Base-by-base conservation (phyloP, 768 basidiomycete species). In the Hypholoma fasciculare region DNA sequence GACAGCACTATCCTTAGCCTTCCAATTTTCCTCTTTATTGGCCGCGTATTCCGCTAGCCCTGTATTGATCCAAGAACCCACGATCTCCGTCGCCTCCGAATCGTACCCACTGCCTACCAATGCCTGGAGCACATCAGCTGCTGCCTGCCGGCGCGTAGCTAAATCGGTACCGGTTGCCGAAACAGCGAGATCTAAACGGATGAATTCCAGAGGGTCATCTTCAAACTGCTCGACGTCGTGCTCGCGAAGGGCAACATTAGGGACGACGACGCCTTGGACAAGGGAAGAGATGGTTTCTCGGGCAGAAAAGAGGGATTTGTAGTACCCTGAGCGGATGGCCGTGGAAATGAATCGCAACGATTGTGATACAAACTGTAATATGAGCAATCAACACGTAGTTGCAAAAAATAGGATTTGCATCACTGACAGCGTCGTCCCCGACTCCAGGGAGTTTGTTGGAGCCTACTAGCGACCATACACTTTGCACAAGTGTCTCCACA, bases 141-240 rank as follows among this genome's bases (percentile, higher is more conserved):
- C 96, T 2, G 96, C 91, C 65, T 97, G 94, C 40, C 96, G 80
- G 30, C 95, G 85, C 0, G 96, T 98, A 43, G 90, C 86, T 27
- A 84, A 82, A 65, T 96, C 96, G 54, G 83, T 74, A 26, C 83
- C 83, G 61, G 67, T 74, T 52, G 79, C 71, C 56, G 89, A 87
- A 55, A 79, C 81, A 13, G 94, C 81, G 26, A 96, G 78, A 66
- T 96, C 94, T 42, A 92, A 81, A 19, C 94, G 88, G 64, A 98
- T 92, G 69, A 90, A 98, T 69, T 98, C 96, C 39, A 96, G 82
- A 0, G 97, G 96, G 63, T 97, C 96, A 60, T 98, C 97, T 72
- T 97, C 95, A 66, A 99, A 98, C 71, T 94, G 88, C 66, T 99
- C 97, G 50, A 92, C 82, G 56, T 98, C 96, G 63, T 94, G 90